These are phyloP conservation scores for Metschnikowia kofuensis DNA, from an alignment of 805 yeast species.

Conservation along the genomic window DNA sequence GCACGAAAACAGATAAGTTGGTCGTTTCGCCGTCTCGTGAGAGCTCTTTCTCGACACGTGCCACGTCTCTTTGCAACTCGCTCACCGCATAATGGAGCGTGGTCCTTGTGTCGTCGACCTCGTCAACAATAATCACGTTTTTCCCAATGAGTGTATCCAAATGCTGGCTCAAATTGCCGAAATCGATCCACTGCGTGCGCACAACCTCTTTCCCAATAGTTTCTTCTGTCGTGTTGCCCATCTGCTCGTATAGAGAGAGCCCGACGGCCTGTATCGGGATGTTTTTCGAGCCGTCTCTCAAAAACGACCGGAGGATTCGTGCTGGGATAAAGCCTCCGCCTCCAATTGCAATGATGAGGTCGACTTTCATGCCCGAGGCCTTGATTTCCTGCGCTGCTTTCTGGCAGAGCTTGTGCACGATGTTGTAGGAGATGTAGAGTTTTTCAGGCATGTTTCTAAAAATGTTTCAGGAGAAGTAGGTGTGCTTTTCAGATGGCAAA, in stretches of 20 bases:
- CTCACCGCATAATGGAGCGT: constrained; percentile 76
- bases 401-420: constrained; percentile 73
- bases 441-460: constrained; percentile 11
- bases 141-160: constrained; percentile 63
- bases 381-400: constrained; percentile 58
- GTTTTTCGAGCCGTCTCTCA: constrained; percentile 14
- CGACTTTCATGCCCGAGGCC: constrained; percentile 18
- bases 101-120: constrained; percentile 84
- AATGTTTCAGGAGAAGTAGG: not conserved
- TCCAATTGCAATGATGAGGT: constrained; percentile 20
- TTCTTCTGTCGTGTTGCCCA: constrained; percentile 34
- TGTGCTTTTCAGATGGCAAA: too few species aligned
- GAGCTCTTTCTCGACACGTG: constrained; percentile 48
- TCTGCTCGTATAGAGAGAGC: constrained; percentile 18
- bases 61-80: constrained; percentile 72
- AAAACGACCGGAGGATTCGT: constrained; percentile 18
- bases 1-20: constrained; percentile 70
- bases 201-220: constrained; percentile 44
- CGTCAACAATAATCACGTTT: constrained; percentile 72
- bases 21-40: constrained; percentile 49
- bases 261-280: constrained; percentile 21
- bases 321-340: constrained; percentile 21
- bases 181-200: constrained; percentile 83
- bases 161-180: constrained; percentile 47
- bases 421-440: constrained; percentile 74